Evolutionary conservation across 2,329 filamentous ascomycete genomes (phyloP), one percentile per base, ranked within the genome.

Genomic region (Diaporthe sp.): DNA sequence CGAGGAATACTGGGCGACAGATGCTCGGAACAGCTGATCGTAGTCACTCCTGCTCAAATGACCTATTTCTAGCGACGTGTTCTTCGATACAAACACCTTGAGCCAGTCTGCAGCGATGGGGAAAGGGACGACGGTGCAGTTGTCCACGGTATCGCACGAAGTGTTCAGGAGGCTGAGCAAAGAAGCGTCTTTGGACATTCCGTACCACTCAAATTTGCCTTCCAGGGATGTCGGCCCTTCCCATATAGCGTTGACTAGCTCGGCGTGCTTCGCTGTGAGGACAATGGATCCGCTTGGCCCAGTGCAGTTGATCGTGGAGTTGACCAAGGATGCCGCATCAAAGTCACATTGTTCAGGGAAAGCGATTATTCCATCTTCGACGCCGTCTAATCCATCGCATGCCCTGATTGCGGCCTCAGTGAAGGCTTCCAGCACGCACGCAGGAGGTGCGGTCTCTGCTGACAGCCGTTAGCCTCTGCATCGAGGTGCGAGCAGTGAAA

Each of bases 341-440:
- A 80, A 81, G 1, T 55, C 46, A 78, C 85, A 87, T 19, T 77
- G 76, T 25, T 79, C 77, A 0, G 85, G 82, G 60, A 85, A 81
- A 7, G 81, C 80, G 25, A 87, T 82, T 71, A 87, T 84, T 12
- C 79, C 82, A 75, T 88, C 86, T 2, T 79, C 74, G 3, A 86
- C 85, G 7, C 86, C 87, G 1, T 88, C 78, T 15, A 89, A 85
- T 6, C 88, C 88, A 74, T 90, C 87, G 71, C 88, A 89, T 19
- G 78, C 81, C 51, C 83, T 55, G 28, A 88, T 80, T 71, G 87
- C 86, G 1, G 80, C 83, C 1, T 72, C 58, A 1, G 73, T 77
- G 81, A 79, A 87, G 81, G 65, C 82, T 76, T 8, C 82, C 73
- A 88, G 81, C 76, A 86, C 83, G 68, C 82, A 83, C 72, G 65